phyloP scores from a whole-genome alignment of 805 yeast genomes.

The Starmerella sirachaensis region DNA sequence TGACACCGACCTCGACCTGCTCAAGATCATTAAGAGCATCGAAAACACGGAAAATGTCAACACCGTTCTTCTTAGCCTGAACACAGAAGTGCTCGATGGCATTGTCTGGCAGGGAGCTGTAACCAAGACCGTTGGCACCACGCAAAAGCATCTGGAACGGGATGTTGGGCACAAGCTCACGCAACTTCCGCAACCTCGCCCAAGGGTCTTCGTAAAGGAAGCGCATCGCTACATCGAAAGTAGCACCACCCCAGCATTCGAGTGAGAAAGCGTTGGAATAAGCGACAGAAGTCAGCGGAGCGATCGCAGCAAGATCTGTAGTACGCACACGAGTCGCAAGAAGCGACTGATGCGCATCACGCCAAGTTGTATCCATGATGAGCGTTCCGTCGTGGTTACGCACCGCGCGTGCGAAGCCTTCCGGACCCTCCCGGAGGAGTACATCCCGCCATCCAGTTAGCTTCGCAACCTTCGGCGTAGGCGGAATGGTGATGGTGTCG shows the following conservation, averaged over 20 bases:
- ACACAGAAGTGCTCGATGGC: conserved; percentile 94
- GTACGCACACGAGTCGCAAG: conserved; percentile 97
- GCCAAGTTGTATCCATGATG: conserved; percentile 98
- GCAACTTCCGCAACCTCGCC: conserved; percentile 81
- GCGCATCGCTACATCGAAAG: conserved; percentile 97
- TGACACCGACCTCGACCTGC: conserved; percentile 93
- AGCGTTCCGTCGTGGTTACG: conserved; percentile 75
- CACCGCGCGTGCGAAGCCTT: conserved; percentile 76
- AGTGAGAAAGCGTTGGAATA: conserved; percentile 82
- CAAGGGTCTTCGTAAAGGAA: conserved; percentile 98
- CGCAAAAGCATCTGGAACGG: conserved; percentile 98
- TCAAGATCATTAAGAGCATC: conserved; percentile 96
- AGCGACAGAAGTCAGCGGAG: conserved; percentile 87
- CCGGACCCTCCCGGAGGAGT: conserved; percentile 75
- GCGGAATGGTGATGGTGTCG: conserved; percentile 66
- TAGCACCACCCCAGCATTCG: conserved; percentile 99
- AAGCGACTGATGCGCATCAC: conserved; percentile 98
- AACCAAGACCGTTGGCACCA: conserved; percentile 99
- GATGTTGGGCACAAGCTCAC: conserved; percentile 89
- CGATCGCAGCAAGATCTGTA: conserved; percentile 78
- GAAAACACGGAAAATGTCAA: conserved; percentile 94
- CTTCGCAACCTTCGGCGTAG: conserved; percentile 32
- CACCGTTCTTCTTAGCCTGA: conserved; percentile 93
- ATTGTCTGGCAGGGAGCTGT: conserved; percentile 94
- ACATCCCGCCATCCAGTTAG: conserved; percentile 89